Evolutionary conservation across 176 grass and related monocot species (phyloP), one percentile per base, ranked within the genome.

Genomic region (Oryza glumipatula): DNA sequence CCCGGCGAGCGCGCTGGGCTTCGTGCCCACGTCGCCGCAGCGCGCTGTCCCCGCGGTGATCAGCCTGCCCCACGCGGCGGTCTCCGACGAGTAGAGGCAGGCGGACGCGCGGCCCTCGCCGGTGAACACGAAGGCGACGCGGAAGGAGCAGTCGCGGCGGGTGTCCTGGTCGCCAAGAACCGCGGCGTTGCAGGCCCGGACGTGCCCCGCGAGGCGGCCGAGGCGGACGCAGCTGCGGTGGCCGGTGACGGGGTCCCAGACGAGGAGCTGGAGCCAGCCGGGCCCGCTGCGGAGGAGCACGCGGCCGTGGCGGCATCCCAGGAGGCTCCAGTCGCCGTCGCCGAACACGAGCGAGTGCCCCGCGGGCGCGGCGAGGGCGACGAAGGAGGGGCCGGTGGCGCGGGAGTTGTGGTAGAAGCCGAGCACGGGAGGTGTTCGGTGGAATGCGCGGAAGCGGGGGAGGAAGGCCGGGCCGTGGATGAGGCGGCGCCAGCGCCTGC

Each of bases 81-180:
- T 65, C 76, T 78, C 76, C 13, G 76, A 66, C 22, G 76, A 78
- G 60, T 45, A 78, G 38, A 78, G 11, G 60, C 76, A 78, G 60
- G 76, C 76, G 76, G 76, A 78, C 13, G 76, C 60, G 38, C 60
- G 76, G 76, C 60, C 76, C 38, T 17, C 15, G 38, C 76, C 76
- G 38, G 76, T 78, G 38, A 78, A 78, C 19, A 78, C 76, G 76
- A 78, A 78, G 0, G 76, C 60, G 35, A 78, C 38, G 39, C 76
- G 58, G 8, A 78, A 78, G 38, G 76, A 65, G 11, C 76, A 58
- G 22, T 44, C 13, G 3, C 76, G 60, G 76, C 60, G 60, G 60
- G 13, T 8, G 0, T 3, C 38, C 12, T 60, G 76, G 38, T 66
- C 60, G 4, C 76, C 76, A 17, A 78, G 13, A 15, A 78, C 60